Evolutionary conservation across 495 filamentous ascomycete genomes (phyloP), one percentile per base, ranked within the genome.

Genomic region (Penicillium roqueforti): DNA sequence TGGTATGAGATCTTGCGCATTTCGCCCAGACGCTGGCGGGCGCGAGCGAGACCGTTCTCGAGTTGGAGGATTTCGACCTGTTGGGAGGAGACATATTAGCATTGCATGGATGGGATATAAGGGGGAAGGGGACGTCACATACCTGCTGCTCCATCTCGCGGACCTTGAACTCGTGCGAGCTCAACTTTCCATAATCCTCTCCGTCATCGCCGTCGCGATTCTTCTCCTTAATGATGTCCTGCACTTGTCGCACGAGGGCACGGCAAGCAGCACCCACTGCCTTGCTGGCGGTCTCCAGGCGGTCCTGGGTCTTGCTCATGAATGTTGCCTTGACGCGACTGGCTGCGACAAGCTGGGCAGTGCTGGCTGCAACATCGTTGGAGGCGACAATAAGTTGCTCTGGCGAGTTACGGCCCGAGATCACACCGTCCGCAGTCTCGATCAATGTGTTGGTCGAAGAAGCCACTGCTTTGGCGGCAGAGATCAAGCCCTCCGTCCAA

Each of bases 141-240:
- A 96, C 92, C 89, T 98, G 95, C 70, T 98, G 95, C 76, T 98
- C 92, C 95, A 98, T 98, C 78, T 98, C 91, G 64, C 86, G 81
- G 13, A 96, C 90, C 77, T 98, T 98, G 79, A 98, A 97, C 76
- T 97, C 93, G 72, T 96, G 91, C 45, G 86, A 81, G 61, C 88
- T 90, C 32, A 97, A 74, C 70, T 88, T 88, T 1, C 79, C 75
- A 69, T 97, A 98, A 68, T 98, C 92, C 28, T 93, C 83, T 9
- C 62, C 59, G 29, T 96, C 95, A 18, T 73, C 74, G 20, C 92
- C 90, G 14, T 88, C 92, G 58, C 77, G 78, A 69, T 88, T 86
- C 60, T 87, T 84, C 68, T 93, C 84, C 62, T 86, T 82, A 69
- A 98, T 97, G 73, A 97, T 96, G 54, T 77, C 79, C 76, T 97